These are phyloP conservation scores for Wickerhamiella alocasiicola DNA, from an alignment of 805 yeast species.

Conservation along the genomic window DNA sequence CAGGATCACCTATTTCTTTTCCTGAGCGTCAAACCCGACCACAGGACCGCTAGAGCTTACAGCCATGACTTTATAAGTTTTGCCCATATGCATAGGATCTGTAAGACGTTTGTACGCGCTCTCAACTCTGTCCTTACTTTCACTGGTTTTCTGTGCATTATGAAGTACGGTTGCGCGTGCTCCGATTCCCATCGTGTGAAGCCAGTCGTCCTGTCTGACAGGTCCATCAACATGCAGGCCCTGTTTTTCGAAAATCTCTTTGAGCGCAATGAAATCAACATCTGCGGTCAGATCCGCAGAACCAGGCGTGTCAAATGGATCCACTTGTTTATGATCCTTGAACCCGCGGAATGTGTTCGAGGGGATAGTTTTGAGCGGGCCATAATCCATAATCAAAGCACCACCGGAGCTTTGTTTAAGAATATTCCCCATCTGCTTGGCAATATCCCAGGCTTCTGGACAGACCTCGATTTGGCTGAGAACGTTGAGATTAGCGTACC, in stretches of 20 bases:
- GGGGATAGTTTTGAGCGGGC: slow-evolving; percentile 50
- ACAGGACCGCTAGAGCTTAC: slow-evolving; percentile 23
- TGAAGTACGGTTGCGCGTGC: slow-evolving; percentile 43
- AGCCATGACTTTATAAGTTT: slow-evolving; percentile 58
- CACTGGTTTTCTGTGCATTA: slow-evolving; percentile 31
- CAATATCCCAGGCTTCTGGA: slow-evolving; percentile 53
- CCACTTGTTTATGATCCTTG: slow-evolving; percentile 54
- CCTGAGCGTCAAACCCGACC: slow-evolving; percentile 4
- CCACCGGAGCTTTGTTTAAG: slow-evolving; percentile 39
- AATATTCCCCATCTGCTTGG: slow-evolving; percentile 40
- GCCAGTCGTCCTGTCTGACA: slow-evolving; percentile 66
- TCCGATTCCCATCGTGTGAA: slow-evolving; percentile 63
- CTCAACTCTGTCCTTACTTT: slow-evolving; percentile 40
- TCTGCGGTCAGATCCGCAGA: slow-evolving; percentile 71
- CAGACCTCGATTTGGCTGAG: slow-evolving; percentile 60
- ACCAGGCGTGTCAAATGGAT: slow-evolving; percentile 67
- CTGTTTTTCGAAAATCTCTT: slow-evolving; percentile 24
- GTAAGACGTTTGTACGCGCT: slow-evolving; percentile 51
- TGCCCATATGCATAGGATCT: slow-evolving; percentile 62
- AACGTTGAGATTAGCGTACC: slow-evolving; percentile 43
- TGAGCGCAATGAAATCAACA: slow-evolving; percentile 62
- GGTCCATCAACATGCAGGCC: slow-evolving; percentile 39
- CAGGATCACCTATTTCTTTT: too few species aligned
- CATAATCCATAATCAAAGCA: slow-evolving; percentile 67
- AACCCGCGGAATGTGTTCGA: slow-evolving; percentile 66